These are phyloP conservation scores for Nicotiana benthamiana DNA, from an alignment of 257 asterid genomes.

Conservation along the genomic window DNA sequence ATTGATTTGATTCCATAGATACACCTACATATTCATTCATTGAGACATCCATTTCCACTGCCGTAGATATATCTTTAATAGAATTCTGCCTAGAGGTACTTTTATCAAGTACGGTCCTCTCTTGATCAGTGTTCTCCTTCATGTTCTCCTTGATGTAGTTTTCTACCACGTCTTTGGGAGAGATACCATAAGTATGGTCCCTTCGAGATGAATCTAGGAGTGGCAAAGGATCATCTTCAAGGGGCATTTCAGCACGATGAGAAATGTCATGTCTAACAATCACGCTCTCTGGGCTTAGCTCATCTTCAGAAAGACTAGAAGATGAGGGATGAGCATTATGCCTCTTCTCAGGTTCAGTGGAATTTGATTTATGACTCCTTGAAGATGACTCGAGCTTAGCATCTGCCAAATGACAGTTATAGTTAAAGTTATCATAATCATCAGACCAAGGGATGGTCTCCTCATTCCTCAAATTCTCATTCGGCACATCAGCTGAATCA, in stretches of 20 bases:
- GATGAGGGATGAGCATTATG: conserved; percentile 38
- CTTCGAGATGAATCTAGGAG: conserved; percentile 29
- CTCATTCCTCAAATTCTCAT: conserved; percentile 32
- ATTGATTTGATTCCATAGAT: conserved; percentile 54
- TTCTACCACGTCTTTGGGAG: conserved; percentile 26
- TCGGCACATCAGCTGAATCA: conserved; percentile 40
- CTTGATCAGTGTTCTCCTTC: conserved; percentile 42
- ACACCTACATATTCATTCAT: conserved; percentile 35
- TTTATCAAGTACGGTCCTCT: conserved; percentile 28
- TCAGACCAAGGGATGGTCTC: conserved; percentile 28
- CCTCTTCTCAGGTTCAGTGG: conserved; percentile 35
- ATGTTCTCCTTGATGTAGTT: conserved; percentile 36
- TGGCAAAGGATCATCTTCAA: conserved; percentile 19
- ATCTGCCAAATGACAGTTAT: conserved; percentile 15
- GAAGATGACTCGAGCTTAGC: conserved; percentile 25
- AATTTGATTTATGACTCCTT: conserved; percentile 33
- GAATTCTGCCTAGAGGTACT: conserved; percentile 48
- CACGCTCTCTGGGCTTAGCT: conserved; percentile 33
- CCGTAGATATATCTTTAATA: conserved; percentile 36
- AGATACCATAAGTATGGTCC: conserved; percentile 20
- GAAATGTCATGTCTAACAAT: conserved; percentile 27
- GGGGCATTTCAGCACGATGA: conserved; percentile 24
- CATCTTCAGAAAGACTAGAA: conserved; percentile 42
- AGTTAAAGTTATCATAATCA: conserved; percentile 33
- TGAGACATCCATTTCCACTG: conserved; percentile 69